Conservation (phyloP, 2,329 filamentous ascomycete species). For the Trichoderma polysporum region DNA sequence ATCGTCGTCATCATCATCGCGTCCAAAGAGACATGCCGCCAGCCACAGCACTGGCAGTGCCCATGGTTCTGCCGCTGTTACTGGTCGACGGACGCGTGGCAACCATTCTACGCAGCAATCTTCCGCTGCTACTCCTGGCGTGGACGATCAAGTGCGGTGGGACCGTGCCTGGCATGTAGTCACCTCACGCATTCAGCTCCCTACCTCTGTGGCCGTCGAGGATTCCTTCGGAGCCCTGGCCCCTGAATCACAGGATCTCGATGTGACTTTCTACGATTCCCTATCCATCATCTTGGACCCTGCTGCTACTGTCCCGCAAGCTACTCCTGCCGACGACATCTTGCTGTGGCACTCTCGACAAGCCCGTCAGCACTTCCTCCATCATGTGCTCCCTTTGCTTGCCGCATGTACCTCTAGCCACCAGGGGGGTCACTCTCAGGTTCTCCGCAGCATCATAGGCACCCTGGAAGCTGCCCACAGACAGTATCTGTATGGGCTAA, state of each 20-base stretch:
- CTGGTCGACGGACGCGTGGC: conserved; percentile 15
- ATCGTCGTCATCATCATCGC: conserved; percentile 24
- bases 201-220: conserved; percentile 54
- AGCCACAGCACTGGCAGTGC: conserved; percentile 7
- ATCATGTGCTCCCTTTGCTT: conserved; percentile 58
- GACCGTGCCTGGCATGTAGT: conserved; percentile 64
- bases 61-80: background rate
- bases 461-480: conserved; percentile 60
- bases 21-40: conserved; percentile 24
- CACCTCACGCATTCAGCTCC: conserved; percentile 57
- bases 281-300: conserved; percentile 55
- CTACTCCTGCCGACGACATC: conserved; percentile 55
- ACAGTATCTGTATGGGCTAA: conserved; percentile 56
- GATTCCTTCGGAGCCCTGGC: conserved; percentile 53
- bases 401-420: conserved; percentile 49
- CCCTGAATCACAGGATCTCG: conserved; percentile 44
- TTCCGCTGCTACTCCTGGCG: background rate
- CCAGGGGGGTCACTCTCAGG: conserved; percentile 44
- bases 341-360: conserved; percentile 61
- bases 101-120: conserved; percentile 17
- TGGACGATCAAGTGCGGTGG: conserved; percentile 55
- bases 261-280: conserved; percentile 50
- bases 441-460: conserved; percentile 53
- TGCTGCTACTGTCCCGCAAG: conserved; percentile 45
- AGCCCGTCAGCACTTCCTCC: conserved; percentile 59